These are phyloP conservation scores for Phytopythium litorale DNA, from an alignment of 352 stramenopile species.

Conservation along the genomic window DNA sequence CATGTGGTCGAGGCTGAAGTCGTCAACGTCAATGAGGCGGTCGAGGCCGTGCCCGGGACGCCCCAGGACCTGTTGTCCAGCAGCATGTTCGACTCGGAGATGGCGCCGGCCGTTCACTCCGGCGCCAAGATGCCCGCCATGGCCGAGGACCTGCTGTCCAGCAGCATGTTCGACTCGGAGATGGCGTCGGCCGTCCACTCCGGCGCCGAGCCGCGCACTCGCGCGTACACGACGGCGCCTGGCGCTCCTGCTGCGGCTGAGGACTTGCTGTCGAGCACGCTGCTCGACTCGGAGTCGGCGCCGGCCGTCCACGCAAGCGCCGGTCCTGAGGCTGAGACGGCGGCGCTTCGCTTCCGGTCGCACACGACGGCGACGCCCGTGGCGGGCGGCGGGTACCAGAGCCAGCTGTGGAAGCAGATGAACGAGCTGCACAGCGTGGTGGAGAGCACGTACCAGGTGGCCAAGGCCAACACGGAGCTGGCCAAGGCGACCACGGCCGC, in stretches of 20 bases:
- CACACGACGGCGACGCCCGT: slow-evolving; percentile 20
- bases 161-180: not conserved
- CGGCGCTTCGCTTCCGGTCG: slow-evolving; percentile 16
- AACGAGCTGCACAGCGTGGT: slow-evolving; percentile 56
- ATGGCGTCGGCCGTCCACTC: not conserved
- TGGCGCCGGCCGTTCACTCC: not conserved
- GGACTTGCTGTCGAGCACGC: slow-evolving; percentile 8
- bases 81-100: not conserved
- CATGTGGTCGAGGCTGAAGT: slow-evolving; percentile 11
- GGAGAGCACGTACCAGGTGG: slow-evolving; percentile 65
- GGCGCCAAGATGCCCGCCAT: slow-evolving; percentile 8
- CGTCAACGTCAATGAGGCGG: slow-evolving; percentile 22
- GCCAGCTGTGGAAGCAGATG: slow-evolving; percentile 72
- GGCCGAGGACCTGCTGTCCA: slow-evolving; percentile 14
- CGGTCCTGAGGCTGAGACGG: not conserved
- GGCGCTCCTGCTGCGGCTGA: slow-evolving; percentile 14
- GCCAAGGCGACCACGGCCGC: slow-evolving; percentile 17
- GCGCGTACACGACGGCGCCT: no score
- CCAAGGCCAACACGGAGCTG: slow-evolving; percentile 47
- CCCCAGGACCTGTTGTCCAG: slow-evolving; percentile 14
- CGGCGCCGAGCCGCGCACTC: not conserved
- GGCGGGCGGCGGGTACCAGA: slow-evolving; percentile 36
- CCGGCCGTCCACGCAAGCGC: not conserved
- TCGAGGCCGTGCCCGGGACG: slow-evolving; percentile 17
- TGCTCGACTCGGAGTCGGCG: not conserved